Percentiles rank a stretch among this genome's conserved stretches.
Conservation (phyloP, 208 protist species). For the Trypanosoma cruzi region DNA sequence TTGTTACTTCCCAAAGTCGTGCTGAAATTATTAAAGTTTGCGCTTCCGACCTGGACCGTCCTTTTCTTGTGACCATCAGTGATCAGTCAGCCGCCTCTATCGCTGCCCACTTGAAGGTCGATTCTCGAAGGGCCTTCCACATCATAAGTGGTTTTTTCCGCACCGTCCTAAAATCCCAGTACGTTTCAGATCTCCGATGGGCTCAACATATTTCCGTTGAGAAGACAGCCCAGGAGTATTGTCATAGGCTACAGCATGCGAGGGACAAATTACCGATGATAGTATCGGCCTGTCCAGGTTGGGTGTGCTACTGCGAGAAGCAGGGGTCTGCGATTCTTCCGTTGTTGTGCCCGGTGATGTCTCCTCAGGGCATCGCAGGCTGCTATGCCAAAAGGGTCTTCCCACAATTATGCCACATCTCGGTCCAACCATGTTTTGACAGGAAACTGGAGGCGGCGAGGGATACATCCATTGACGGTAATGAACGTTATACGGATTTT, state of each 20-base stretch:
- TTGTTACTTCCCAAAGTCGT: constrained; percentile 87
- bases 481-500: constrained; percentile 93
- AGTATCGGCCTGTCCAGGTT: constrained; percentile 96
- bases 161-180: constrained; percentile 29
- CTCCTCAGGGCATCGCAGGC: constrained; percentile 97
- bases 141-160: constrained; percentile 84
- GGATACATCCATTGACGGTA: constrained; percentile 41
- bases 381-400: constrained; percentile 81
- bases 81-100: constrained; percentile 93
- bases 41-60: constrained; percentile 15
- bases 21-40: constrained; percentile 40
- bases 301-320: constrained; percentile 99
- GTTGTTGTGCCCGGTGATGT: constrained; percentile 94
- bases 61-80: constrained; percentile 92
- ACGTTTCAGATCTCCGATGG: constrained; percentile 85
- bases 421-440: constrained; percentile 98
- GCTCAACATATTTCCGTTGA: constrained; percentile 75
- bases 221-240: constrained; percentile 86
- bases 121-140: constrained; percentile 35
- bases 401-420: constrained; percentile 88
- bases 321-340: constrained; percentile 91
- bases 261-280: constrained; percentile 86
- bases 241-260: constrained; percentile 28
- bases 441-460: constrained; percentile 98
- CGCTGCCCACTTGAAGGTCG: constrained; percentile 75